phyloP scores from a whole-genome alignment of 768 basidiomycete species.

The Harrya chromipes region DNA sequence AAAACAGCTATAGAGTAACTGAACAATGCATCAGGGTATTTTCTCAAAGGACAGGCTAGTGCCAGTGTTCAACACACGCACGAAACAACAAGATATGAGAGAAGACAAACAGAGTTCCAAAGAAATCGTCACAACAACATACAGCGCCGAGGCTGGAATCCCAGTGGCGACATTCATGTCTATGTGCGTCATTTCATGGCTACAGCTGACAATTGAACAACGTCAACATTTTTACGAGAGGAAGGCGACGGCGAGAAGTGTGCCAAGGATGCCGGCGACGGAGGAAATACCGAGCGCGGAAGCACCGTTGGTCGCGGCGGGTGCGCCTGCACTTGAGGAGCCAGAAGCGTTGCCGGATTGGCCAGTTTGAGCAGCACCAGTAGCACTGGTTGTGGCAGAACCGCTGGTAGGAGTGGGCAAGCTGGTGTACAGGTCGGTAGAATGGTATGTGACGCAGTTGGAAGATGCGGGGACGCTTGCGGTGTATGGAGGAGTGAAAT shows the following conservation, averaged over 20 bases:
- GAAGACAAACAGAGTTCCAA: constrained; percentile 8
- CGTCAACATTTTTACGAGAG: constrained; percentile 28
- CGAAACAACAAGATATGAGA: not conserved
- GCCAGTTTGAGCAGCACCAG: constrained; percentile 11
- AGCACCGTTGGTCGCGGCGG: constrained; percentile 22
- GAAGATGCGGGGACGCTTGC: constrained; percentile 40
- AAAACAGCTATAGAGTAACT: constrained; percentile 12
- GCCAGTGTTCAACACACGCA: constrained; percentile 27
- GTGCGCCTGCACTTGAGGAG: constrained; percentile 12
- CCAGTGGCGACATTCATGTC: not conserved
- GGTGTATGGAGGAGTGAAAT: constrained; percentile 38
- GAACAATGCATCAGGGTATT: constrained; percentile 20
- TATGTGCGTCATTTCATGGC: constrained; percentile 1
- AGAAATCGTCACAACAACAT: constrained; percentile 4
- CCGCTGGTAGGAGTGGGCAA: constrained; percentile 13
- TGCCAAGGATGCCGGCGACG: constrained; percentile 33
- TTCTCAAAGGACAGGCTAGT: constrained; percentile 17
- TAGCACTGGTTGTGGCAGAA: not conserved
- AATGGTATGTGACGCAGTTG: constrained; percentile 40
- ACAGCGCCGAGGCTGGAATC: not conserved
- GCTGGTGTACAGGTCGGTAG: constrained; percentile 34
- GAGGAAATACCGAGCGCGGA: constrained; percentile 30
- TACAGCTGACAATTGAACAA: not conserved
- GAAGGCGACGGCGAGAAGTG: constrained; percentile 36
- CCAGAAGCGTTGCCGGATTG: constrained; percentile 3